A percentile compares a stretch with the other conserved stretches of the same genome.
These are phyloP conservation scores for Monosporozyma siamensis DNA, from an alignment of 805 yeast genomes.

Conservation along the genomic window DNA sequence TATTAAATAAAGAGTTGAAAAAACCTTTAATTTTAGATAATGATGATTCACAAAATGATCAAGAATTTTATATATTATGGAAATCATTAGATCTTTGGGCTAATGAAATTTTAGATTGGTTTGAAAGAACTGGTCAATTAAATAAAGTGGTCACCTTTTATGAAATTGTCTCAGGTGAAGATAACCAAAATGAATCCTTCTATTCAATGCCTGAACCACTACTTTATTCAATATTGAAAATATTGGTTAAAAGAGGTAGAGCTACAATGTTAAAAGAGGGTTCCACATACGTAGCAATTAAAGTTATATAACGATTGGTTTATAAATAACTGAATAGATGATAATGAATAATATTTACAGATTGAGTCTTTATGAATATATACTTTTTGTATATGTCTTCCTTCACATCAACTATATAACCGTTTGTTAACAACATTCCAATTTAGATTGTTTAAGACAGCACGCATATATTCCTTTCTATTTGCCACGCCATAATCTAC, in stretches of 20 bases:
- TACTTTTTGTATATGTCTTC: not conserved
- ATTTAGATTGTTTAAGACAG: constrained; percentile 69
- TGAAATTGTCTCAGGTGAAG: constrained; percentile 64
- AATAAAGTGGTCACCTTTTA: constrained; percentile 73
- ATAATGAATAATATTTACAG: too few relatives aligned
- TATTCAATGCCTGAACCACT: constrained; percentile 50
- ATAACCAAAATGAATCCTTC: constrained; percentile 47
- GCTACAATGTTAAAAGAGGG: constrained; percentile 66
- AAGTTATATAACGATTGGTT: constrained; percentile 52
- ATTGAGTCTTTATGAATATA: not conserved
- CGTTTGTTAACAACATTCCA: constrained; percentile 64
- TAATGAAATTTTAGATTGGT: constrained; percentile 51
- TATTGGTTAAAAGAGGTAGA: constrained; percentile 55
- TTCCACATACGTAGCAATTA: constrained; percentile 67
- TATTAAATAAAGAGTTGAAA: constrained; percentile 34
- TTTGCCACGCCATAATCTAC: constrained; percentile 76
- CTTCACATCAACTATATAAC: constrained; percentile 20
- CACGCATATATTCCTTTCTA: constrained; percentile 58
- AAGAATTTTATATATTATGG: constrained; percentile 48
- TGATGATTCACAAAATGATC: not conserved
- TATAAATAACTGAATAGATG: too few relatives aligned
- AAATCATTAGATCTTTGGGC: constrained; percentile 63
- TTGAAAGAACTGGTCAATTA: constrained; percentile 69
- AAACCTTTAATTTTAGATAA: not conserved
- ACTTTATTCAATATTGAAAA: constrained; percentile 45